Conservation (phyloP, 2,329 filamentous ascomycete genomes). For the Alternaria sp. region DNA sequence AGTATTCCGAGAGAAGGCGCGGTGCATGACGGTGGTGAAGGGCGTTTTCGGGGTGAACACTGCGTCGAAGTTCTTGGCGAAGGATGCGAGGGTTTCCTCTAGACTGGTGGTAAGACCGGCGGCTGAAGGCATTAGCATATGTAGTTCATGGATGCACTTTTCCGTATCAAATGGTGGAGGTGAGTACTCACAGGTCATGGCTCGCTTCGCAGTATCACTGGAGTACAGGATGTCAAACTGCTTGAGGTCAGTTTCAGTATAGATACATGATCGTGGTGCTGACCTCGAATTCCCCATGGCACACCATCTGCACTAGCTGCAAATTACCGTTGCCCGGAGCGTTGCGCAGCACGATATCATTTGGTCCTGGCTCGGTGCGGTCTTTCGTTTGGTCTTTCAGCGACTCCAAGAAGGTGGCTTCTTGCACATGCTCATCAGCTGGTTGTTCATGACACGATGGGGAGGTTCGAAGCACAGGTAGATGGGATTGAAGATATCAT, state of each 20-base stretch:
- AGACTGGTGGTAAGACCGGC: conserved; percentile 73
- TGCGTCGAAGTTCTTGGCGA: conserved; percentile 73
- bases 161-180: neutral
- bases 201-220: conserved; percentile 68
- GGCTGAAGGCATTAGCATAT: conserved; percentile 29
- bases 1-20: conserved; percentile 79
- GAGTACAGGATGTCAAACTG: conserved; percentile 90
- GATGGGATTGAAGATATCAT: neutral
- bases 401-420: conserved; percentile 62
- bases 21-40: conserved; percentile 75
- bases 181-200: conserved; percentile 56
- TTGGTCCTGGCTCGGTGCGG: conserved; percentile 14
- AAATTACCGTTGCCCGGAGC: conserved; percentile 73
- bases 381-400: conserved; percentile 64
- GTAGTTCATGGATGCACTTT: neutral
- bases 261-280: neutral
- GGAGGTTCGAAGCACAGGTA: neutral
- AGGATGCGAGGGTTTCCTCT: conserved; percentile 66
- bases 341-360: conserved; percentile 62
- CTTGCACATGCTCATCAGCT: conserved; percentile 52
- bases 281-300: conserved; percentile 79
- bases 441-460: neutral
- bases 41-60: conserved; percentile 75
- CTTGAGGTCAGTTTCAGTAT: neutral
- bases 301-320: conserved; percentile 88